Percentiles rank a stretch among this genome's conserved stretches.
phyloP scores from a whole-genome alignment of 129 eudicot genomes.

The Tagetes patula region DNA sequence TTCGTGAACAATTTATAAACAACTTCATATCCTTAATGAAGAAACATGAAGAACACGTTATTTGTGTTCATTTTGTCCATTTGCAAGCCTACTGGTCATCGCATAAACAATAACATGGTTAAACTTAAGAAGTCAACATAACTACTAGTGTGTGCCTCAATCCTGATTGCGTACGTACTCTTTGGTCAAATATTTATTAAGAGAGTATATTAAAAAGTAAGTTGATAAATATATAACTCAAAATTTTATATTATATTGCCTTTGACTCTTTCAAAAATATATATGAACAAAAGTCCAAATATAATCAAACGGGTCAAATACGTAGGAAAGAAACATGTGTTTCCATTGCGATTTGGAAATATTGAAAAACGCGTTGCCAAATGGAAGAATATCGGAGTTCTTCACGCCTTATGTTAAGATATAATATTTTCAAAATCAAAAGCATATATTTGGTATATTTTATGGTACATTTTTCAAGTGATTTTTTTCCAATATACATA shows the following conservation, averaged over 20 bases:
- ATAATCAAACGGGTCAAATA: background rate
- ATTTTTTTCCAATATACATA: background rate
- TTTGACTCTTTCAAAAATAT: background rate
- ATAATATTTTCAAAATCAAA: background rate
- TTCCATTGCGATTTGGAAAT: constrained; percentile 13
- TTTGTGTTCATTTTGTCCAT: too few relatives aligned
- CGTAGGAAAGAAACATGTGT: background rate
- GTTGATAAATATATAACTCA: background rate
- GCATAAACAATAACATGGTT: too few relatives aligned
- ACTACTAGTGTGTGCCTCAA: too few relatives aligned
- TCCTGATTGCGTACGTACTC: too few relatives aligned
- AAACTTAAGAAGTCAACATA: too few relatives aligned
- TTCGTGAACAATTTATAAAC: too few relatives aligned
- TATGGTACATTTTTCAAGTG: background rate
- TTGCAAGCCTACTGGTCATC: too few relatives aligned
- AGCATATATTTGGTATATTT: background rate
- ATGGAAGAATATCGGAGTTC: constrained; percentile 19
- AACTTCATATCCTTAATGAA: too few relatives aligned
- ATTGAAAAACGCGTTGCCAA: constrained; percentile 22
- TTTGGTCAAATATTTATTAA: too few relatives aligned
- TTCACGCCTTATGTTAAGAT: constrained; percentile 13
- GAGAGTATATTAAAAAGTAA: too few relatives aligned
- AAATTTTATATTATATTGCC: background rate
- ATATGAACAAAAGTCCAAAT: too few relatives aligned
- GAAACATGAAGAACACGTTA: too few relatives aligned